Evolutionary conservation across 2,329 filamentous ascomycete species (phyloP).

Genomic region (Thielaviopsis musarum): DNA sequence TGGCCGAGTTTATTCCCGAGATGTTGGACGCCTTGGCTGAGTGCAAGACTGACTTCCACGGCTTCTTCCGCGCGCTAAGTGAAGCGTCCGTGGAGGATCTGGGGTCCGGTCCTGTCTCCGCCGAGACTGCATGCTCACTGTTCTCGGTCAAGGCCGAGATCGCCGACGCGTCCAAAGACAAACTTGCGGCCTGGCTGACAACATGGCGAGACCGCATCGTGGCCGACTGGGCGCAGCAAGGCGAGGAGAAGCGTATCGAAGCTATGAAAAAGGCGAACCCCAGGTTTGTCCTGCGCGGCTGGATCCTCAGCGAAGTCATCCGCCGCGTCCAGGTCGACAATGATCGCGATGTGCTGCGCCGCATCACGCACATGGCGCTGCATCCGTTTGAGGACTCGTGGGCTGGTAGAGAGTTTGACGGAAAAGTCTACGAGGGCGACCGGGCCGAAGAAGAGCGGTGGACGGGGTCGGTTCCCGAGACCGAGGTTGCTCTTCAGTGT

Average conservation of each 20-base stretch:
- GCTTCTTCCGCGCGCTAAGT: constrained; percentile 74
- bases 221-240: constrained; percentile 52
- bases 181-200: constrained; percentile 65
- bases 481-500: constrained; percentile 72
- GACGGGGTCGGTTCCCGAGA: constrained; percentile 68
- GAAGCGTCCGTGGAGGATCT: constrained; percentile 44
- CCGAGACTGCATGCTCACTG: constrained; percentile 31
- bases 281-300: constrained; percentile 78
- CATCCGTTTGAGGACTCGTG: constrained; percentile 72
- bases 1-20: constrained; percentile 57
- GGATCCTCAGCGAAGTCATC: constrained; percentile 90
- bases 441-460: constrained; percentile 64
- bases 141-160: constrained; percentile 46
- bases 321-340: constrained; percentile 69
- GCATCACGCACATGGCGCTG: constrained; percentile 67
- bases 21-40: constrained; percentile 66
- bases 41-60: constrained; percentile 79
- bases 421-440: constrained; percentile 38
- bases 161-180: constrained; percentile 47
- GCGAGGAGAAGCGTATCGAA: constrained; percentile 44
- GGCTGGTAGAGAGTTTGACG: constrained; percentile 34
- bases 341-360: constrained; percentile 61
- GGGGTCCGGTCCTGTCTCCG: constrained; percentile 31
- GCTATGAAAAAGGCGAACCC: constrained; percentile 83
- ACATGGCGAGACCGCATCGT: constrained; percentile 54